Conservation (phyloP, 2,329 filamentous ascomycete species). For the Leptodontidium sp. region DNA sequence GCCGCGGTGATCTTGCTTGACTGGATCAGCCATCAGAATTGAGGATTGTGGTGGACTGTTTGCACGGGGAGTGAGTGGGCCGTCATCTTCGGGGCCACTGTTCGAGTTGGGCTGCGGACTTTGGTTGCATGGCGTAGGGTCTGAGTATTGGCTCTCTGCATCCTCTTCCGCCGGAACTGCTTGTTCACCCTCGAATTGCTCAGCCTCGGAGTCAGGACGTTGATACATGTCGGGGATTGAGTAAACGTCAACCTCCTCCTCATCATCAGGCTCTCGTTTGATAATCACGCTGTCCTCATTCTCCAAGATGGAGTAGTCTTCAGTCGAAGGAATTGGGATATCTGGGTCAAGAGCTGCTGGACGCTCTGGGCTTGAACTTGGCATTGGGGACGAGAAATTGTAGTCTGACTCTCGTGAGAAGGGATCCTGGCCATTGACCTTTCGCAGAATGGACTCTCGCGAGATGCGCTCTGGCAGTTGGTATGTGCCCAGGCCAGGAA, state of each 20-base stretch:
- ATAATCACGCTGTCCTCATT: slow-evolving; percentile 69
- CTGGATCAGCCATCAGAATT: slow-evolving; percentile 28
- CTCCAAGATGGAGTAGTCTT: slow-evolving; percentile 68
- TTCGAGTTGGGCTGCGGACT: slow-evolving; percentile 38
- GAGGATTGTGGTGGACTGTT: slow-evolving; percentile 49
- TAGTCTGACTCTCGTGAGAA: slow-evolving; percentile 68
- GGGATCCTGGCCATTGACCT: slow-evolving; percentile 71
- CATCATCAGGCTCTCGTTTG: slow-evolving; percentile 68
- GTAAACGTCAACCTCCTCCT: slow-evolving; percentile 71
- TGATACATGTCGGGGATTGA: slow-evolving; percentile 73
- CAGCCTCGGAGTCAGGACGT: slow-evolving; percentile 55
- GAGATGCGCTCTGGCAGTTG: slow-evolving; percentile 82
- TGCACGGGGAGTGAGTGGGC: slow-evolving; percentile 59
- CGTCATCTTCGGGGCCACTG: slow-evolving; percentile 56
- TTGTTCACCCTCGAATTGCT: slow-evolving; percentile 33
- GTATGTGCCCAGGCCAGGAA: slow-evolving; percentile 66
- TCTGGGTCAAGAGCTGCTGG: slow-evolving; percentile 80
- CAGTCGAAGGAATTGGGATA: slow-evolving; percentile 86
- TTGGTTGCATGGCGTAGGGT: slow-evolving; percentile 46
- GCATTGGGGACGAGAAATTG: slow-evolving; percentile 68
- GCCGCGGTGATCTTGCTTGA: slow-evolving; percentile 36
- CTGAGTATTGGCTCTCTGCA: slow-evolving; percentile 59
- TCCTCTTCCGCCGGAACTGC: slow-evolving; percentile 37
- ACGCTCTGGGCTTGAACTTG: slow-evolving; percentile 65
- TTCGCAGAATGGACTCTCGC: slow-evolving; percentile 89